Evolutionary conservation across 192 early-diverging fungal genomes (phyloP), one percentile per base, ranked within the genome.

Genomic region (Entomortierella parvispora): DNA sequence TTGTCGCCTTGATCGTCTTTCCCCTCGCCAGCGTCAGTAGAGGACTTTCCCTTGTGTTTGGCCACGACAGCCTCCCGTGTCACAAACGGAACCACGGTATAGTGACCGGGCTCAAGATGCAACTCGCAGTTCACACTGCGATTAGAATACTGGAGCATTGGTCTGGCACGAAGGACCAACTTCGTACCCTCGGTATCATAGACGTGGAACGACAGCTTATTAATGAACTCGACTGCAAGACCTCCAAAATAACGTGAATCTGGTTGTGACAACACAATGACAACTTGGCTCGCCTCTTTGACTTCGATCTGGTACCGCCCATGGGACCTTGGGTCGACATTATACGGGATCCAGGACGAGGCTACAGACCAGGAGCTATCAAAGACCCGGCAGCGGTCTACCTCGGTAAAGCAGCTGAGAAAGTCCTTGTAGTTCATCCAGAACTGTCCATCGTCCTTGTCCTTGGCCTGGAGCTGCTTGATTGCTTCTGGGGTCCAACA

Each of bases 361-460:
- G 52, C 46, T 3, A 68, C 59, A 14, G 33, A 59, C 65, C 72
- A 76, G 54, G 34, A 26, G 23, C 33, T 25, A 28, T 68, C 72
- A 63, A 63, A 68, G 37, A 68, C 18, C 11, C 53, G 46, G 58
- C 58, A 62, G 10, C 33, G 28, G 18, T 64, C 65, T 18, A 78
- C 33, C 9, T 17, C 14, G 31, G 15, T 43, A 28, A 53, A 78
- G 15, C 23, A 43, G 7, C 53, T 43, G 12, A 64, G 34, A 17
- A 78, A 78, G 32, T 69, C 66, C 57, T 58, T 63, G 58, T 65
- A 78, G 23, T 60, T 50, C 52, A 78, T 78, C 75, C 75, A 78
- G 46, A 78, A 78, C 23, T 50, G 23, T 10, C 75, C 61, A 31
- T 78, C 75, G 45, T 69, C 62, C 31, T 37, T 42, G 2, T 59